Evolutionary conservation across 371 early-diverging fungal species (phyloP).

Genomic region (Batrachochytrium dendrobatidis): DNA sequence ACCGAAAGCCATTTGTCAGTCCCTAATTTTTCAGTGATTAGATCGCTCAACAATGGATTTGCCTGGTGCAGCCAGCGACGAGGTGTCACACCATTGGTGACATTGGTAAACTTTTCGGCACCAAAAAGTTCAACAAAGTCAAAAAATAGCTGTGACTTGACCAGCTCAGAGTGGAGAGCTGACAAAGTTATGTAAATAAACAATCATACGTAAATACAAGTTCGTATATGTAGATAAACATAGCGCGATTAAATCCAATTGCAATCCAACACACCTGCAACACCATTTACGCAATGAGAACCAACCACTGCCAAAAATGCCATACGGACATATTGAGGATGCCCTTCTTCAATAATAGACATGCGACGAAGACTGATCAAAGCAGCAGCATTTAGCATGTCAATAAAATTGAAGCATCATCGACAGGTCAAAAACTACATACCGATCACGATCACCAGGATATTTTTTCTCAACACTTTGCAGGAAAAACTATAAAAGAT

Average conservation of each 20-base stretch:
- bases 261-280: constrained; percentile 45
- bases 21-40: constrained; percentile 72
- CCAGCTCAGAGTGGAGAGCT: constrained; percentile 79
- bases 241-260: not conserved
- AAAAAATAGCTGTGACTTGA: constrained; percentile 67
- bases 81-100: constrained; percentile 91
- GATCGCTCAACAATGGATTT: constrained; percentile 68
- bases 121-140: constrained; percentile 83
- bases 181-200: constrained; percentile 5
- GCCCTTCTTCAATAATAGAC: constrained; percentile 78
- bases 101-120: constrained; percentile 77
- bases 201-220: not conserved
- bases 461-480: constrained; percentile 75
- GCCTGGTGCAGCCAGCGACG: constrained; percentile 84
- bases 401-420: not conserved
- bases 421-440: not conserved
- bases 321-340: constrained; percentile 85
- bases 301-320: constrained; percentile 63
- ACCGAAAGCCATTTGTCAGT: constrained; percentile 62
- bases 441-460: constrained; percentile 75
- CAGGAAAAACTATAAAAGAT: constrained; percentile 71
- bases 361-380: constrained; percentile 59
- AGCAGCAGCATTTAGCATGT: not conserved
- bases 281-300: constrained; percentile 89
- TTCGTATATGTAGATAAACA: not conserved